Percentiles rank a stretch among this genome's conserved stretches.
Conservation (phyloP, 257 asterid species). For the Verbascum thapsus region DNA sequence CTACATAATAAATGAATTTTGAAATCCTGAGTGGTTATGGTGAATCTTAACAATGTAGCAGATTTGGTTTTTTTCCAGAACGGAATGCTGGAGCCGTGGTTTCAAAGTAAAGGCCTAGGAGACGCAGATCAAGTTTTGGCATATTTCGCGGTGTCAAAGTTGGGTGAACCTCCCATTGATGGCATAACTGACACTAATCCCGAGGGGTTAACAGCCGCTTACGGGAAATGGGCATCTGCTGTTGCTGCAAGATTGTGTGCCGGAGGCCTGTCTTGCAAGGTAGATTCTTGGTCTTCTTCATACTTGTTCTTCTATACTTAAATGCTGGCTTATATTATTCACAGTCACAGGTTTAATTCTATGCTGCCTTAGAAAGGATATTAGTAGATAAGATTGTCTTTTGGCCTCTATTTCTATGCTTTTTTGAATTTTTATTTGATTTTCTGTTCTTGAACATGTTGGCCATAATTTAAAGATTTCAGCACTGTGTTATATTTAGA, state of each 20-base stretch:
- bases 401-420: neutral
- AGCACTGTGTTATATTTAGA: neutral
- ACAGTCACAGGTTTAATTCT: too few species aligned
- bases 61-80: slow-evolving; percentile 99
- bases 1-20: neutral
- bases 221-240: slow-evolving; percentile 95
- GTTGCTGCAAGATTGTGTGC: slow-evolving; percentile 74
- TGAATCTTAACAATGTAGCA: slow-evolving; percentile 76
- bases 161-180: slow-evolving; percentile 87
- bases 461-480: neutral
- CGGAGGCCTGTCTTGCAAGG: slow-evolving; percentile 98
- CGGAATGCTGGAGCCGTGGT: slow-evolving; percentile 99
- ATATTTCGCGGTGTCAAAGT: slow-evolving; percentile 91
- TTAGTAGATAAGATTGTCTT: neutral
- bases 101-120: slow-evolving; percentile 74
- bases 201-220: slow-evolving; percentile 90
- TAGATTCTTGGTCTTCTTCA: slow-evolving; percentile 29
- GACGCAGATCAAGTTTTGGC: slow-evolving; percentile 94
- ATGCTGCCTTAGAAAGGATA: too few species aligned
- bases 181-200: slow-evolving; percentile 96
- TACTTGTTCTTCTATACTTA: slow-evolving; percentile 13
- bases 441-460: neutral
- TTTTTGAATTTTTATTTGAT: neutral
- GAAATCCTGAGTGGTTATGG: slow-evolving; percentile 23
- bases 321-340: neutral